These are phyloP conservation scores for Trichoderma oligosporum DNA, from an alignment of 2,329 filamentous ascomycete genomes.

Conservation along the genomic window DNA sequence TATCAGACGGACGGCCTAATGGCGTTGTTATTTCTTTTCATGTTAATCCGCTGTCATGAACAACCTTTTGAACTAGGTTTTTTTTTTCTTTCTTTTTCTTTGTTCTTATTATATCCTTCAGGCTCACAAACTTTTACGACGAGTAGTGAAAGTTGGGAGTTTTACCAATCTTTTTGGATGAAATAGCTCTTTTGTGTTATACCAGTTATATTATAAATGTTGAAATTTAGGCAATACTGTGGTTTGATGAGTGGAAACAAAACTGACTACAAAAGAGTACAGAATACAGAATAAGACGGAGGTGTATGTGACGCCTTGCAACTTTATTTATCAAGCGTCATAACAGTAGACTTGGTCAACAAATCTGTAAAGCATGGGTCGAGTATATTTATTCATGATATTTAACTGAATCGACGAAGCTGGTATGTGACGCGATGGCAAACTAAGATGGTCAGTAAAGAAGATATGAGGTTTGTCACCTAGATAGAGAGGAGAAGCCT, in stretches of 20 bases:
- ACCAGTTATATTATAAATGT: background rate
- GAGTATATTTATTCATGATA: background rate
- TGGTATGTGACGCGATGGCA: background rate
- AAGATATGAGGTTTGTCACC: no score
- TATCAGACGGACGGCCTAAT: slow-evolving; percentile 13
- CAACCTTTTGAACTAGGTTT: slow-evolving; percentile 6
- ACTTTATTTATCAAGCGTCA: no score
- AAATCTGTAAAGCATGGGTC: background rate
- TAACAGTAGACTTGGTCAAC: background rate
- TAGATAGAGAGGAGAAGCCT: background rate
- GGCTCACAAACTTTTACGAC: background rate
- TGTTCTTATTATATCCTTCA: slow-evolving; percentile 4
- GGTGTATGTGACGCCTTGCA: no score
- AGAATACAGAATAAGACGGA: no score
- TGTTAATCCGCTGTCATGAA: slow-evolving; percentile 6
- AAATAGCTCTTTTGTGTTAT: slow-evolving; percentile 16
- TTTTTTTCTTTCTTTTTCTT: background rate
- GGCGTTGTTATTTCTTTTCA: slow-evolving; percentile 17
- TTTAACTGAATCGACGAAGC: background rate
- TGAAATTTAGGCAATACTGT: no score
- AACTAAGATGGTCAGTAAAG: background rate
- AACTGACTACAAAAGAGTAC: no score
- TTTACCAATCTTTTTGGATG: slow-evolving; percentile 10
- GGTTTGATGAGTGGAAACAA: no score
- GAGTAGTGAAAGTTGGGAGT: background rate